Percentiles rank a stretch among this genome's conserved stretches.
Evolutionary conservation across 2,329 filamentous ascomycete genomes (phyloP).

Genomic region (Talaromyces sp.): DNA sequence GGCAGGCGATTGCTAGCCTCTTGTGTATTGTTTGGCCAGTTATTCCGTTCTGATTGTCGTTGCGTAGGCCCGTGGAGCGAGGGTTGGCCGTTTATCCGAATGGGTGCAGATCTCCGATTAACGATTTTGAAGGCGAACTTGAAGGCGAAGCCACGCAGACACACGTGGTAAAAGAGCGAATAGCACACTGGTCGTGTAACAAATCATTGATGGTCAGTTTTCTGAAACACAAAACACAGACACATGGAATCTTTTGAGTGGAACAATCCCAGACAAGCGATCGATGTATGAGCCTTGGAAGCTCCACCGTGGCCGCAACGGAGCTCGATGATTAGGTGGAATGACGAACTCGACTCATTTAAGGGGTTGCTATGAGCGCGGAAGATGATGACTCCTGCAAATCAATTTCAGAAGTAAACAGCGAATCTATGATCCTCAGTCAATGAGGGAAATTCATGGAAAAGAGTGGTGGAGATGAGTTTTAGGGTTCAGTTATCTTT

Average conservation of each 20-base stretch:
- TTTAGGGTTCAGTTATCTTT: not conserved
- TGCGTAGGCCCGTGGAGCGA: not conserved
- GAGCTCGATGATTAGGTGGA: constrained; percentile 4
- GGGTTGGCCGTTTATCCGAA: not conserved
- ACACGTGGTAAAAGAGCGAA: constrained; percentile 4
- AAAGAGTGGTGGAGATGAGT: not conserved
- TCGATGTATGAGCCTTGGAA: not conserved
- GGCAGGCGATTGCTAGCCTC: not conserved
- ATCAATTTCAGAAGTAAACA: not conserved
- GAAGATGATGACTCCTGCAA: not conserved
- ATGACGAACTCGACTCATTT: constrained; percentile 3
- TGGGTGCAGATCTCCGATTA: not conserved
- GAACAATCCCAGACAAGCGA: not conserved
- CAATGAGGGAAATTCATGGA: not conserved
- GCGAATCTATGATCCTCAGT: not conserved
- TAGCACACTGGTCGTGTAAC: not conserved
- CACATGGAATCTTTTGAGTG: not conserved
- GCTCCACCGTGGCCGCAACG: constrained; percentile 19
- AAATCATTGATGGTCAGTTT: not conserved
- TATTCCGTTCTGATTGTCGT: not conserved
- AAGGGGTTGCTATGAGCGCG: not conserved
- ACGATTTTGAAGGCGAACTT: not conserved
- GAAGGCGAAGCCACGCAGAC: not conserved
- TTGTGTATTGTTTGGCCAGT: not conserved
- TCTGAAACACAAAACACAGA: not conserved